Percentiles rank a stretch among this genome's conserved stretches.
phyloP scores from a whole-genome alignment of 2,329 filamentous ascomycete species.

The Gnomoniopsis smithogilvyi region DNA sequence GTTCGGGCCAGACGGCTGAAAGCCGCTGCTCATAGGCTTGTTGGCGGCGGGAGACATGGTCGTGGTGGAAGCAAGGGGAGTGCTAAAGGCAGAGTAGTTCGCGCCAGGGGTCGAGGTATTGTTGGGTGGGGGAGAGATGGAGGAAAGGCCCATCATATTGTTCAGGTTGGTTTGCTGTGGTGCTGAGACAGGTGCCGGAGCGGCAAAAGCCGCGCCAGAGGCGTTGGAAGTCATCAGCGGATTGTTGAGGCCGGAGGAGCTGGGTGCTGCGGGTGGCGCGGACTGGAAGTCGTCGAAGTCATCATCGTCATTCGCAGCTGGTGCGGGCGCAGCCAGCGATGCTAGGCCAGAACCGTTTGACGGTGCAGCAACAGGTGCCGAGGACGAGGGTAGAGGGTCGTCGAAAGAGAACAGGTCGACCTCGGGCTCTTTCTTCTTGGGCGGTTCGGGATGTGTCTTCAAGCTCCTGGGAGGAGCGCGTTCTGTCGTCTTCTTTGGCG shows the following conservation, averaged over 20 bases:
- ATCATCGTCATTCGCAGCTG: slow-evolving; percentile 68
- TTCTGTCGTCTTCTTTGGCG: slow-evolving; percentile 24
- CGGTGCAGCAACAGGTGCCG: slow-evolving; percentile 40
- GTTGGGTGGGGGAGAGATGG: slow-evolving; percentile 71
- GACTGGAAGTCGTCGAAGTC: slow-evolving; percentile 99
- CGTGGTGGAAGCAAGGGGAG: slow-evolving; percentile 35
- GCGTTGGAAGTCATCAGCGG: slow-evolving; percentile 50
- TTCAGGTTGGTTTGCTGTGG: slow-evolving; percentile 77
- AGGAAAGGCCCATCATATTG: slow-evolving; percentile 75
- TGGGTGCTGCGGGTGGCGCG: slow-evolving; percentile 58
- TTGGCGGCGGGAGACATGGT: slow-evolving; percentile 32
- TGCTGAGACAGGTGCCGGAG: slow-evolving; percentile 81
- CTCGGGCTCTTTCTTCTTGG: slow-evolving; percentile 84
- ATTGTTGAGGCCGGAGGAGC: slow-evolving; percentile 36
- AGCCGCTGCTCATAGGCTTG: slow-evolving; percentile 58
- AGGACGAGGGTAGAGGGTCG: slow-evolving; percentile 58
- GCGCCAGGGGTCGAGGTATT: slow-evolving; percentile 51
- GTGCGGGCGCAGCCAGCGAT: slow-evolving; percentile 35
- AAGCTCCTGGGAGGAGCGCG: slow-evolving; percentile 41
- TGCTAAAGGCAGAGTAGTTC: slow-evolving; percentile 63
- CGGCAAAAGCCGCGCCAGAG: slow-evolving; percentile 66
- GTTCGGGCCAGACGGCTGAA: slow-evolving; percentile 80
- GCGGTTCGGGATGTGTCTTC: slow-evolving; percentile 54
- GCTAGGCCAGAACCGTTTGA: slow-evolving; percentile 46
- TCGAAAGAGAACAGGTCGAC: slow-evolving; percentile 93